Base-by-base conservation (phyloP, 495 filamentous ascomycete genomes). In the Aspergillus cavernicola region DNA sequence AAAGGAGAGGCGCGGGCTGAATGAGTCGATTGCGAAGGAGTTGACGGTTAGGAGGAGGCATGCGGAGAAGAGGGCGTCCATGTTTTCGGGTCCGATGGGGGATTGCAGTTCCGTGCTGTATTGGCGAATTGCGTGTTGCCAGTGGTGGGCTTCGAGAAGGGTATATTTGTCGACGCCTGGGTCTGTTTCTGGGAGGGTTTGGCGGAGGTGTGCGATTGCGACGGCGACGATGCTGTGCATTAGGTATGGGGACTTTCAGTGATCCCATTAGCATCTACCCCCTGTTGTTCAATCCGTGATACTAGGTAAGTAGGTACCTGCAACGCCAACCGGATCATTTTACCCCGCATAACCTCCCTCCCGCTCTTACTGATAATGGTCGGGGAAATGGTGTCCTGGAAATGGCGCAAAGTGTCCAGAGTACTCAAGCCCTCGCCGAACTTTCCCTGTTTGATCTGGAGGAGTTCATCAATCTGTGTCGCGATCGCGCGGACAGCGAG, bases 221-320 rank as follows among this genome's bases (percentile, higher is more conserved):
- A 66, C 59, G 3, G 65, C 73, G 45, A 78, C 64, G 18, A 76
- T 61, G 33, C 67, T 62, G 52, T 80, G 77, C 74, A 79, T 76
- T 15, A 78, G 58, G 51, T 68, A 73, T 2, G 77, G 73, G 15
- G 72, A 62, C 74, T 79, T 41, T 28, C 9, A 28, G 24, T 28
- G 4, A 28, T 9, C 24, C 4, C 24, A 28, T 28, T 4, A 28
- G 9, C 9, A 28, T 9, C 24, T 28, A 28, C 24, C n/a, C n/a
- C n/a, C n/a, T n/a, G n/a, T n/a, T n/a, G n/a, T n/a, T n/a, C n/a
- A n/a, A n/a, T n/a, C n/a, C n/a, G n/a, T 28, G 24, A 9, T 4
- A 4, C 24, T 28, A 9, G 24, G 24, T 28, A 28, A 28, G 24
- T 28, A 28, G 24, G 24, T 28, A 4, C 24, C 24, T 28, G 4